These are phyloP conservation scores for Stemphylium vesicarium DNA, from an alignment of 2,329 filamentous ascomycete genomes.

Conservation along the genomic window DNA sequence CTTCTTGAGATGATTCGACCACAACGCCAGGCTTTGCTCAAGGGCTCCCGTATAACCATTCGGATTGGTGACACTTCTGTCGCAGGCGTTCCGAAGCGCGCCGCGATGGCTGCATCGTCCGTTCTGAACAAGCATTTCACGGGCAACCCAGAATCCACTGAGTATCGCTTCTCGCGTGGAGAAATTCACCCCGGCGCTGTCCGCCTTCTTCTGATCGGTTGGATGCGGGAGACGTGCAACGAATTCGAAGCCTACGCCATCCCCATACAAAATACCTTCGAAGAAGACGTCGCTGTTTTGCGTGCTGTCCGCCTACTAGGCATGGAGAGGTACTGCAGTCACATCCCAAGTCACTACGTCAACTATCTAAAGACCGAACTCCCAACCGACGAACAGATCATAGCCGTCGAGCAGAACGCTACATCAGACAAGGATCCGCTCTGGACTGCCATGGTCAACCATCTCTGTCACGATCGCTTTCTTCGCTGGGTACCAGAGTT, in stretches of 20 bases:
- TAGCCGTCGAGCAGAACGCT: conserved; percentile 8
- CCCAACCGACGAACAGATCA: conserved; percentile 22
- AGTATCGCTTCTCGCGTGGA: conserved; percentile 6
- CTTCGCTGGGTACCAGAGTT: no score
- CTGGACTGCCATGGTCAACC: conserved; percentile 24
- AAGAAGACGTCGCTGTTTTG: conserved; percentile 13
- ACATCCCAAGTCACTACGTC: conserved; percentile 4
- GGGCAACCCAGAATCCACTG: conserved; percentile 5
- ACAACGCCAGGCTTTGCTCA: conserved; percentile 11
- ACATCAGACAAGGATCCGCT: conserved; percentile 17
- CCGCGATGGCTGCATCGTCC: conserved; percentile 22
- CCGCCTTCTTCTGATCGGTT: conserved; percentile 8
- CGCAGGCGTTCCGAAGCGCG: conserved; percentile 13
- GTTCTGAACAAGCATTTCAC: conserved; percentile 16
- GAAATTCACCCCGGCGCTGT: conserved; percentile 10
- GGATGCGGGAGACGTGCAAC: conserved; percentile 9
- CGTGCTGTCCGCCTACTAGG: conserved; percentile 19
- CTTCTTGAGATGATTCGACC: conserved; percentile 14
- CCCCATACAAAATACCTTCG: conserved; percentile 4
- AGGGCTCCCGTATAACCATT: conserved; percentile 14
- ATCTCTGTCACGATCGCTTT: conserved; percentile 13
- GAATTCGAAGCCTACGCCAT: conserved; percentile 15
- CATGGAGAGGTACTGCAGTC: conserved; percentile 21
- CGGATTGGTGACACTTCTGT: conserved; percentile 8
- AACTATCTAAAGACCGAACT: conserved; percentile 18